Evolutionary conservation across 305 asterid species (phyloP).

Genomic region (Fraxinus paxiana): DNA sequence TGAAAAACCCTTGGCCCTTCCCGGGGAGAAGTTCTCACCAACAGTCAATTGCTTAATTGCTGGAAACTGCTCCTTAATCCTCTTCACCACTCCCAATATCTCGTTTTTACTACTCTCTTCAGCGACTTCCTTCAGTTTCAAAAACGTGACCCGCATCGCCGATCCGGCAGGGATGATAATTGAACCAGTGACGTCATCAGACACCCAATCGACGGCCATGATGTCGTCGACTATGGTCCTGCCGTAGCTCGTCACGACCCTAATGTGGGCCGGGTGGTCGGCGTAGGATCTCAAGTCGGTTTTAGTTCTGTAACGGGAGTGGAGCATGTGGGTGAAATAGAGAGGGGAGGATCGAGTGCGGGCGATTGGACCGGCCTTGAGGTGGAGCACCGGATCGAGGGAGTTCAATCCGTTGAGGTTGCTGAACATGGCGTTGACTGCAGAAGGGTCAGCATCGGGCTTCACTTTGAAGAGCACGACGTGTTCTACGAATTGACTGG

Average conservation of each 20-base stretch:
- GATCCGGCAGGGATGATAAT: conserved; percentile 45
- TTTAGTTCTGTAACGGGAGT: conserved; percentile 70
- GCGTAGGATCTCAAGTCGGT: conserved; percentile 56
- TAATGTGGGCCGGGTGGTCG: conserved; percentile 62
- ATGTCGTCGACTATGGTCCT: conserved; percentile 55
- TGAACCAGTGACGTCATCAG: conserved; percentile 41
- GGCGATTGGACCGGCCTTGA: conserved; percentile 65
- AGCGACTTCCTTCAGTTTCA: conserved; percentile 61
- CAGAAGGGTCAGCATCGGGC: conserved; percentile 53
- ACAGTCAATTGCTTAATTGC: conserved; percentile 55
- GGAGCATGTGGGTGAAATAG: conserved; percentile 82
- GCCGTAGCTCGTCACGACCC: conserved; percentile 50
- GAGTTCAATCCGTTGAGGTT: conserved; percentile 63
- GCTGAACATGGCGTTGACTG: conserved; percentile 57
- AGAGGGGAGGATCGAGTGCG: conserved; percentile 54
- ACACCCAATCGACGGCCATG: conserved; percentile 85
- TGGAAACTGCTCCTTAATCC: conserved; percentile 45
- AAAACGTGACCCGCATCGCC: conserved; percentile 50
- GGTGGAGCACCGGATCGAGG: conserved; percentile 65
- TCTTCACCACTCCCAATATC: conserved; percentile 45
- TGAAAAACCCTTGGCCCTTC: conserved; percentile 71
- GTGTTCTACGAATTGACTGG: conserved; percentile 62
- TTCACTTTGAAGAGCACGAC: conserved; percentile 74
- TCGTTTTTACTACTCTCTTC: conserved; percentile 50
- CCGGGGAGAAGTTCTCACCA: conserved; percentile 81